Conservation (phyloP, 441 rosid species). For the Omphalea diandra region DNA sequence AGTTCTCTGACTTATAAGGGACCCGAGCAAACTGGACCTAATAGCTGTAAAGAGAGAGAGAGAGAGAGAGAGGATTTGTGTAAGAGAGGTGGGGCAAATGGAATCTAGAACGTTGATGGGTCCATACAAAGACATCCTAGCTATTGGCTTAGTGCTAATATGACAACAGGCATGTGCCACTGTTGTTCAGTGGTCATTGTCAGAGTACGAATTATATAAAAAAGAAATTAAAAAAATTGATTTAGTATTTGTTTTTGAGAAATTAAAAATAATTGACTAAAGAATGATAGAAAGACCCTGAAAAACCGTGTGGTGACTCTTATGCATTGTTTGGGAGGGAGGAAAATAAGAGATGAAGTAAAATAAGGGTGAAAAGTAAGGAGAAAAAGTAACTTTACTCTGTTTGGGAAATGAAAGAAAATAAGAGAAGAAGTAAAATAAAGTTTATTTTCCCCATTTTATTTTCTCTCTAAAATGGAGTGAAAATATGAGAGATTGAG, state of each 20-base stretch:
- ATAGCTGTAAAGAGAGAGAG: conserved; percentile 16
- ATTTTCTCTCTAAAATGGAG: no score
- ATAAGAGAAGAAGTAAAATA: no score
- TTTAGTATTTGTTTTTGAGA: no score
- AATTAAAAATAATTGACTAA: conserved; percentile 15
- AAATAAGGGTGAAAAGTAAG: no score
- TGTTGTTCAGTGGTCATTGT: conserved; percentile 43
- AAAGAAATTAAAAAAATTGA: background rate
- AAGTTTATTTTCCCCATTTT: no score
- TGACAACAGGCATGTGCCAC: conserved; percentile 55
- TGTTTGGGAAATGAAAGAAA: no score
- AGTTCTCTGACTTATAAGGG: conserved; percentile 26
- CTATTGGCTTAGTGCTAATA: conserved; percentile 32
- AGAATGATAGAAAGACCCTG: conserved; percentile 6
- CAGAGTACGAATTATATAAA: conserved; percentile 42
- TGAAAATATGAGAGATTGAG: no score
- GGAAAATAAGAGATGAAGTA: no score
- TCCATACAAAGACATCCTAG: conserved; percentile 32
- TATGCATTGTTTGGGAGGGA: no score
- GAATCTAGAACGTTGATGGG: conserved; percentile 33
- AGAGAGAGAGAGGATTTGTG: background rate
- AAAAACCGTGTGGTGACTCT: conserved; percentile 11
- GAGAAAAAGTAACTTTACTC: no score
- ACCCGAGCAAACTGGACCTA: conserved; percentile 41
- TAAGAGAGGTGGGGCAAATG: conserved; percentile 16